Percentiles rank a stretch among this genome's conserved stretches.
Conservation (phyloP, 257 asterid genomes). For the Leonotis leonurus region DNA sequence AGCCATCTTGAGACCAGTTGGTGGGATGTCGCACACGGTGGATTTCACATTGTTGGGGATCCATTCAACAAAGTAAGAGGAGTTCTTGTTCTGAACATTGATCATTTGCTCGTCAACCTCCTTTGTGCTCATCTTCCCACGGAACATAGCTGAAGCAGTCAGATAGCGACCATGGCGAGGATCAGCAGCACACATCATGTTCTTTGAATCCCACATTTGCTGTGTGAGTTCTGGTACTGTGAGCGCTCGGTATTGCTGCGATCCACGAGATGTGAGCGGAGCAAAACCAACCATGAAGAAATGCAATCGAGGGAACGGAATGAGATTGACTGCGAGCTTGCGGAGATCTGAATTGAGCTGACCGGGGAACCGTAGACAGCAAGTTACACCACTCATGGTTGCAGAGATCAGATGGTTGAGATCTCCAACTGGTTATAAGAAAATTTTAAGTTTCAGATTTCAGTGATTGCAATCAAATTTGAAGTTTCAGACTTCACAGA, state of each 20-base stretch:
- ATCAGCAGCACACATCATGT: slow-evolving; percentile 39
- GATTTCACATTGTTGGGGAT: slow-evolving; percentile 44
- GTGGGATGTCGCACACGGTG: slow-evolving; percentile 32
- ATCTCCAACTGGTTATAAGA: slow-evolving; percentile 49
- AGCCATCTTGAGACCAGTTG: slow-evolving; percentile 15
- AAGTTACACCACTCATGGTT: slow-evolving; percentile 82
- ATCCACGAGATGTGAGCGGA: slow-evolving; percentile 84
- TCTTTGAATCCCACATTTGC: slow-evolving; percentile 85
- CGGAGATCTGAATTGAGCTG: slow-evolving; percentile 80
- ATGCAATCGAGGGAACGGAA: slow-evolving; percentile 74
- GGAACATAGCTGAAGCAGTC: slow-evolving; percentile 16
- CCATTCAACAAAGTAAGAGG: slow-evolving; percentile 16
- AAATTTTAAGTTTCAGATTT: neutral
- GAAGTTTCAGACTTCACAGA: no score
- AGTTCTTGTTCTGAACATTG: slow-evolving; percentile 18
- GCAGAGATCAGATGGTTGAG: slow-evolving; percentile 72
- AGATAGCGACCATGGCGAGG: slow-evolving; percentile 21
- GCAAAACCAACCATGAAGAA: slow-evolving; percentile 86
- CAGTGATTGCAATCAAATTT: neutral
- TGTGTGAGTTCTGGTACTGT: slow-evolving; percentile 76
- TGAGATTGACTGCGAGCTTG: slow-evolving; percentile 71
- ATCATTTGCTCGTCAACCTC: slow-evolving; percentile 17
- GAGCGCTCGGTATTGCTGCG: slow-evolving; percentile 70
- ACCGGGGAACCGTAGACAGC: slow-evolving; percentile 81
- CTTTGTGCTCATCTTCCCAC: slow-evolving; percentile 17